phyloP scores from a whole-genome alignment of 495 filamentous ascomycete genomes.

The Terfezia claveryi region DNA sequence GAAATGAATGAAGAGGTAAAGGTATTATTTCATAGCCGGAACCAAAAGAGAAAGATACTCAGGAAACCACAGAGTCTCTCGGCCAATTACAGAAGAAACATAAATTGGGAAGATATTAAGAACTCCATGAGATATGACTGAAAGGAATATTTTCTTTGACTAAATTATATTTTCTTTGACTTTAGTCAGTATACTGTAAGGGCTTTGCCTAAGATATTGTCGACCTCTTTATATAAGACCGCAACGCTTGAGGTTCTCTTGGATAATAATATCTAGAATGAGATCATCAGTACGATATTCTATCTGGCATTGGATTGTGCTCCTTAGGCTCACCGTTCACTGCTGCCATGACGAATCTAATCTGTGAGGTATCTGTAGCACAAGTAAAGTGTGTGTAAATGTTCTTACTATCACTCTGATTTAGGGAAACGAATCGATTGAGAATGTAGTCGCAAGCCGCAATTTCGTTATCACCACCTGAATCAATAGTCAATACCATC shows the following conservation, averaged over 20 bases:
- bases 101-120: no score
- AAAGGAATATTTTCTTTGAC: no score
- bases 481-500: constrained; percentile 8
- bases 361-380: constrained; percentile 92
- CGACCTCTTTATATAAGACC: constrained; percentile 60
- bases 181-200: no score
- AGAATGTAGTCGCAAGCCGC: constrained; percentile 93
- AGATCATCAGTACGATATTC: constrained; percentile 1
- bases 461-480: constrained; percentile 67
- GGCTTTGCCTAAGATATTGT: background rate
- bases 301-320: constrained; percentile 16
- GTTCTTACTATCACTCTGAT: constrained; percentile 97
- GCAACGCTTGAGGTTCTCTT: constrained; percentile 95
- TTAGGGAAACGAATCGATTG: constrained; percentile 88
- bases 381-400: constrained; percentile 99
- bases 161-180: no score
- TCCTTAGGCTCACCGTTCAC: constrained; percentile 60
- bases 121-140: no score
- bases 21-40: background rate
- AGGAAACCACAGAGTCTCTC: background rate
- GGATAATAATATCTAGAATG: constrained; percentile 84
- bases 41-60: background rate
- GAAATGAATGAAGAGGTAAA: background rate
- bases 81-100: no score
- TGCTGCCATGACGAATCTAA: constrained; percentile 98